These are phyloP conservation scores for Ceriops zippeliana DNA, from an alignment of 345 rosid genomes.

Conservation along the genomic window DNA sequence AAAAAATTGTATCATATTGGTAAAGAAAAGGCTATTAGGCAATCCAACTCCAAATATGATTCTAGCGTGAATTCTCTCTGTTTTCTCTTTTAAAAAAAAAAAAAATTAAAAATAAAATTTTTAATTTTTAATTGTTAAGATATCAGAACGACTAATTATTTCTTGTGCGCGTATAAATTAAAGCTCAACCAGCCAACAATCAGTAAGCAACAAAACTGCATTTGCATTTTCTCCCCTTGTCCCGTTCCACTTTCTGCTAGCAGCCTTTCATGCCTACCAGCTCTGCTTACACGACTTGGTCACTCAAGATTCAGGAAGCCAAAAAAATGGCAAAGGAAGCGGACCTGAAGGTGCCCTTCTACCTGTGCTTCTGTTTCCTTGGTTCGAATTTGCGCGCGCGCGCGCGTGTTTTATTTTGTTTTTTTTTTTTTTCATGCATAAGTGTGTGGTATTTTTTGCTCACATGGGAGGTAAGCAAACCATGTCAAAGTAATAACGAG, in stretches of 20 bases:
- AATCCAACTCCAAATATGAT: conserved; percentile 8
- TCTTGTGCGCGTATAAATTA: conserved; percentile 32
- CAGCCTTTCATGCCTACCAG: neutral
- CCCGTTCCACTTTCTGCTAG: neutral
- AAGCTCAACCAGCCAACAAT: conserved; percentile 10
- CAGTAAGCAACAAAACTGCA: neutral
- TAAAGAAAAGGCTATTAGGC: conserved; percentile 39
- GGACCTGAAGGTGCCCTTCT: conserved; percentile 38
- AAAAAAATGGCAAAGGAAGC: conserved; percentile 42
- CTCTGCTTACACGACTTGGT: neutral
- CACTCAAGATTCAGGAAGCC: conserved; percentile 5
- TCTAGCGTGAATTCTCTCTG: conserved; percentile 15
- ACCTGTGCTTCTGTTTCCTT: neutral
- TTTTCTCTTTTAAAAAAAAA: too few species aligned
- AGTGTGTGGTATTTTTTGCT: too few species aligned
- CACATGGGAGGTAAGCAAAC: neutral
- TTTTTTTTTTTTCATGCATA: too few species aligned
- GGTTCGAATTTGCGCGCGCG: neutral
- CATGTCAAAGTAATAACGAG: neutral
- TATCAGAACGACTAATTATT: too few species aligned
- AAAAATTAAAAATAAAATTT: too few species aligned
- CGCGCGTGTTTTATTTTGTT: too few species aligned
- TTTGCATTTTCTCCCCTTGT: neutral
- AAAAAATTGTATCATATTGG: neutral
- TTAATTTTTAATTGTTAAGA: too few species aligned